phyloP scores from a whole-genome alignment of 169 alveolate genomes.

The Eimeria maxima region DNA sequence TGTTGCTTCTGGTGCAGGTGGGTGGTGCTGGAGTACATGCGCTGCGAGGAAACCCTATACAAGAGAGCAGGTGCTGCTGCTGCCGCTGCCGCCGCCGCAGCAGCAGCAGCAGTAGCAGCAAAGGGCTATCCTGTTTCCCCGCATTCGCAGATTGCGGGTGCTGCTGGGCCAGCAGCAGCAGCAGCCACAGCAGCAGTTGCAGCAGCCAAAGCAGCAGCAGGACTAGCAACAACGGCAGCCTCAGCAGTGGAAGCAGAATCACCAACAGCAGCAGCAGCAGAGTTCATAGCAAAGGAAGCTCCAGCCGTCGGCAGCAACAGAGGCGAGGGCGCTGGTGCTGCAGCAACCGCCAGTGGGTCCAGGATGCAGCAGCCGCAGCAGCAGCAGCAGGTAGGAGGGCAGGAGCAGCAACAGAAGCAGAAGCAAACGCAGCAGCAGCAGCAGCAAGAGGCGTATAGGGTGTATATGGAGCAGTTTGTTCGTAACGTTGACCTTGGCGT shows the following conservation, averaged over 20 bases:
- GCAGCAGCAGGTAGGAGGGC: not conserved
- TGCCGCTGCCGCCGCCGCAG: constrained; percentile 42
- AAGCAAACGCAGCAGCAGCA: too few species aligned
- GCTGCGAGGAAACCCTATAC: constrained; percentile 82
- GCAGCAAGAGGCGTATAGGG: not conserved
- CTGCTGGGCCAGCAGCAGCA: too few species aligned
- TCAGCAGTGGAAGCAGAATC: not conserved
- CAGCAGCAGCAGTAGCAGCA: too few species aligned
- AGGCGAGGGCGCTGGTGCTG: not conserved
- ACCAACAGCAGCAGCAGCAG: constrained; percentile 7
- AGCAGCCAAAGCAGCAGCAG: too few species aligned
- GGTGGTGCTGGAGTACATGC: constrained; percentile 75
- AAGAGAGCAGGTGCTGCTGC: constrained; percentile 83
- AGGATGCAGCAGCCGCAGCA: not conserved
- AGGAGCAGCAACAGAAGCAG: not conserved
- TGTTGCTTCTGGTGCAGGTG: too few species aligned
- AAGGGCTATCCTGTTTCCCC: constrained; percentile 72
- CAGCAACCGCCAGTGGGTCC: not conserved
- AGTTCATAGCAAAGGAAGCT: not conserved
- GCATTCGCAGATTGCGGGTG: constrained; percentile 63
- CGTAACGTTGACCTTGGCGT: not conserved
- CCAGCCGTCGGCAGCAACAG: constrained; percentile 6
- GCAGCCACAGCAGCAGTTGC: too few species aligned
- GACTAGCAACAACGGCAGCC: not conserved
- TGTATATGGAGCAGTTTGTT: not conserved